Percentiles rank a stretch among this genome's conserved stretches.
Conservation (phyloP, 257 asterid species). For the Solanum tarijense region DNA sequence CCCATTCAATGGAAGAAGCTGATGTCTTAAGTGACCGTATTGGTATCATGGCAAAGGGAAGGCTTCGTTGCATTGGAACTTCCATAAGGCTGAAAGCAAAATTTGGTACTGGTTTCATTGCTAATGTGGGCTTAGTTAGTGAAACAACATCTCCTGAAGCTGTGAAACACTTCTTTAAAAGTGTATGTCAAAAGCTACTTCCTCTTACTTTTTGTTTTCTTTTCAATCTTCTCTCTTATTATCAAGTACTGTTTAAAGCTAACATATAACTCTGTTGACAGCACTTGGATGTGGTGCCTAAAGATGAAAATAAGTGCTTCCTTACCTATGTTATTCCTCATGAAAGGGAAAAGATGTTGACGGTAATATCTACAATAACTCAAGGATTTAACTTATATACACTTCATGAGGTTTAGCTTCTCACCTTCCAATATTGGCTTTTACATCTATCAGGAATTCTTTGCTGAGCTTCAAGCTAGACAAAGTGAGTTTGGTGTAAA, state of each 20-base stretch:
- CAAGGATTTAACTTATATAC: background rate
- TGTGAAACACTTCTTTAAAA: slow-evolving; percentile 66
- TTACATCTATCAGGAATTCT: slow-evolving; percentile 40
- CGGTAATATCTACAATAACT: slow-evolving; percentile 30
- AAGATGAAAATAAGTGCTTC: slow-evolving; percentile 69
- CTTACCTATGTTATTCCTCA: slow-evolving; percentile 86
- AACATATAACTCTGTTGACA: slow-evolving; percentile 14
- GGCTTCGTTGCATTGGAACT: slow-evolving; percentile 95
- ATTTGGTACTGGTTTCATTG: slow-evolving; percentile 85
- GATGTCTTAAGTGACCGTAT: slow-evolving; percentile 83
- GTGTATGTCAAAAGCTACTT: slow-evolving; percentile 33
- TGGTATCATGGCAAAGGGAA: slow-evolving; percentile 96
- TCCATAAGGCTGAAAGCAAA: slow-evolving; percentile 79
- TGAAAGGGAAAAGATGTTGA: slow-evolving; percentile 65
- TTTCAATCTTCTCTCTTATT: background rate
- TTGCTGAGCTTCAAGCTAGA: slow-evolving; percentile 61
- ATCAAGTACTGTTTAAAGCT: background rate
- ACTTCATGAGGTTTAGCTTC: background rate
- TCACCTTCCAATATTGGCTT: background rate
- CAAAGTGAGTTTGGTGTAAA: slow-evolving; percentile 49
- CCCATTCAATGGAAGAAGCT: slow-evolving; percentile 99
- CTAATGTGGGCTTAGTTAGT: slow-evolving; percentile 61
- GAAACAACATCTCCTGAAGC: slow-evolving; percentile 28
- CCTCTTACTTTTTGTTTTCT: background rate
- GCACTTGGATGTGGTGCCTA: slow-evolving; percentile 62